Evolutionary conservation across 2,329 filamentous ascomycete species (phyloP).

Genomic region (Phaeosphaeriaceae sp.): DNA sequence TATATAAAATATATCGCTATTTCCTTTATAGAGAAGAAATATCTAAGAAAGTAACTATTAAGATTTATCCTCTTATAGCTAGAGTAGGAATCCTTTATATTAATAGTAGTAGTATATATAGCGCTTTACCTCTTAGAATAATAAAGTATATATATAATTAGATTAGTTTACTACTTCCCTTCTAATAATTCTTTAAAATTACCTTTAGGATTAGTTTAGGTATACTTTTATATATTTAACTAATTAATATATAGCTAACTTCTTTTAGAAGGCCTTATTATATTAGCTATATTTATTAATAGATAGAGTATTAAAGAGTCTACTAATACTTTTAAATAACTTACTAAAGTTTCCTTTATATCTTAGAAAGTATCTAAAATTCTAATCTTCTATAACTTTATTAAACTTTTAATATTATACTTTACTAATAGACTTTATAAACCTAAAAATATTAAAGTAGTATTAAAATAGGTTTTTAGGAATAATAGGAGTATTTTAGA

Average conservation of each 20-base stretch:
- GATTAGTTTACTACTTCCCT: neutral
- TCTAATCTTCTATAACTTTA: slow-evolving; percentile 4
- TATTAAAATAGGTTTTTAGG: slow-evolving; percentile 13
- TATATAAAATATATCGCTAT: slow-evolving; percentile 16
- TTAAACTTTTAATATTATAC: slow-evolving; percentile 6
- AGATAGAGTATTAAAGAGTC: neutral
- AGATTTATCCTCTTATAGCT: slow-evolving; percentile 11
- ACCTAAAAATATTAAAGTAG: slow-evolving; percentile 11
- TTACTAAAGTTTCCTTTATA: neutral
- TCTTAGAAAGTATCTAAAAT: neutral
- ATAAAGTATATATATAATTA: slow-evolving; percentile 5
- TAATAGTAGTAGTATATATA: slow-evolving; percentile 10
- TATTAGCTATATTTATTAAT: neutral
- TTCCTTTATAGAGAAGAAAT: slow-evolving; percentile 19
- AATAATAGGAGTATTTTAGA: slow-evolving; percentile 14
- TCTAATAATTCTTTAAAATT: slow-evolving; percentile 1
- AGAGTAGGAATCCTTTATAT: slow-evolving; percentile 20
- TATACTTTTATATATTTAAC: slow-evolving; percentile 16
- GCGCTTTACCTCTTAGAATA: slow-evolving; percentile 13
- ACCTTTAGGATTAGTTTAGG: slow-evolving; percentile 9
- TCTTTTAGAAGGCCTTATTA: neutral
- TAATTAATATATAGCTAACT: neutral
- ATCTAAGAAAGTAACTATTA: slow-evolving; percentile 12
- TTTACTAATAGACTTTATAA: slow-evolving; percentile 17
- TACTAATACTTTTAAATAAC: neutral